Evolutionary conservation across 1,284 basidiomycete species (phyloP).

Genomic region (Baeospora myosura): DNA sequence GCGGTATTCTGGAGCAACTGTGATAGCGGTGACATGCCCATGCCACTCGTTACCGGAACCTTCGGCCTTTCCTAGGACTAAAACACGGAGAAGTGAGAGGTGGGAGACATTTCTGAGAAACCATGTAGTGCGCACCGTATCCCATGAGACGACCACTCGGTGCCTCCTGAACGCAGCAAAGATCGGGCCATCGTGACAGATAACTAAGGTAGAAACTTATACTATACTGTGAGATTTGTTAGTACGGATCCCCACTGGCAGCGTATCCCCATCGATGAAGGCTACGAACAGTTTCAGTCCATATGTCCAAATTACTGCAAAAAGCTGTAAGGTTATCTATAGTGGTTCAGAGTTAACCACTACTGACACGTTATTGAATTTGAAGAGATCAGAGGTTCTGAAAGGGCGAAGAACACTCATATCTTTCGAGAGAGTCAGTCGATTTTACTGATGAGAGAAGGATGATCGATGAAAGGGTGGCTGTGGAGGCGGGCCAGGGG

Average conservation of each 20-base stretch:
- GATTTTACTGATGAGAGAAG: too few species aligned
- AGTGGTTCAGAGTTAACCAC: too few species aligned
- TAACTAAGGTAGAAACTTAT: slow-evolving; percentile 84
- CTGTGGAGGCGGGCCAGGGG: too few species aligned
- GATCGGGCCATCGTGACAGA: slow-evolving; percentile 83
- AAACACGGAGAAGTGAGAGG: slow-evolving; percentile 6
- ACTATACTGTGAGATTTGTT: slow-evolving; percentile 52
- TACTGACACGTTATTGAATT: slow-evolving; percentile 80
- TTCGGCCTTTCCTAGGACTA: slow-evolving; percentile 85
- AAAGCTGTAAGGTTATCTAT: too few species aligned
- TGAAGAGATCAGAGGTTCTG: slow-evolving; percentile 81
- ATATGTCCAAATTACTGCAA: slow-evolving; percentile 80
- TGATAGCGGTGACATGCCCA: slow-evolving; percentile 86
- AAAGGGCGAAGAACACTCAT: slow-evolving; percentile 85
- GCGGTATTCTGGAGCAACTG: slow-evolving; percentile 87
- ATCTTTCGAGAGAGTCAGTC: too few species aligned
- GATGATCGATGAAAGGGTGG: too few species aligned
- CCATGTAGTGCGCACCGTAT: slow-evolving; percentile 51
- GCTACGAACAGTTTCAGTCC: slow-evolving; percentile 79
- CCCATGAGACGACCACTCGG: slow-evolving; percentile 80
- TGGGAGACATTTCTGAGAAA: slow-evolving; percentile 4
- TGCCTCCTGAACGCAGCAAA: slow-evolving; percentile 76
- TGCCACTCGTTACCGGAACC: slow-evolving; percentile 71
- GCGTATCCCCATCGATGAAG: neutral
- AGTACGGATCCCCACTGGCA: neutral